Conservation (phyloP, 306 rosid genomes). For the Ceratonia siliqua region DNA sequence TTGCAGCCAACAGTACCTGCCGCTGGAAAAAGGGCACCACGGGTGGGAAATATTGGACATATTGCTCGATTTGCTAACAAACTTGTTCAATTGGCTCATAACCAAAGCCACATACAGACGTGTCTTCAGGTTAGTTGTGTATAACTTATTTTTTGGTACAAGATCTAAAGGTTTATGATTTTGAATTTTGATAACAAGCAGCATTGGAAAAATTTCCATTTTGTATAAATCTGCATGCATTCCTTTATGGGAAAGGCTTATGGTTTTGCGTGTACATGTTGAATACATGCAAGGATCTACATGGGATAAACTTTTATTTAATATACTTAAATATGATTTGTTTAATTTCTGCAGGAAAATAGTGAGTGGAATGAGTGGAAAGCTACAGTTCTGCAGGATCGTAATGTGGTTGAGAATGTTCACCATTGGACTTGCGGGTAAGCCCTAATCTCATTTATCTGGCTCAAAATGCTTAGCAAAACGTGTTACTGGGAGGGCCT, state of each 20-base stretch:
- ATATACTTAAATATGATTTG: conserved; percentile 19
- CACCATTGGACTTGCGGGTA: conserved; percentile 98
- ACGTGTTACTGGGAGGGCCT: neutral
- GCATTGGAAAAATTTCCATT: neutral
- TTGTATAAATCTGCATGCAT: neutral
- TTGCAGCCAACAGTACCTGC: conserved; percentile 81
- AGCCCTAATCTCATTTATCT: conserved; percentile 36
- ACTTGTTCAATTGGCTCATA: conserved; percentile 70
- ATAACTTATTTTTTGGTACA: neutral
- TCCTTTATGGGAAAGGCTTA: neutral
- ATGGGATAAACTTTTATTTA: neutral
- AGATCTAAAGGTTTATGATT: neutral
- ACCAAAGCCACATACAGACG: conserved; percentile 60
- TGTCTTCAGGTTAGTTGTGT: conserved; percentile 72
- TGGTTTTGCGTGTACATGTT: conserved; percentile 25
- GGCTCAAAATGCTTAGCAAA: conserved; percentile 21
- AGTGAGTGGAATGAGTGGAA: conserved; percentile 93
- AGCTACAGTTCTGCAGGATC: conserved; percentile 75
- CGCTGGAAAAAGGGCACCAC: conserved; percentile 65
- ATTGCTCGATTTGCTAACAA: conserved; percentile 77
- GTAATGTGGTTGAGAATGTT: conserved; percentile 89
- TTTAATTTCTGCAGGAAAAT: conserved; percentile 60
- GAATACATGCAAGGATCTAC: neutral
- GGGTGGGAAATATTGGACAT: conserved; percentile 89
- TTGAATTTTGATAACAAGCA: neutral